A percentile compares a stretch with the other conserved stretches of the same genome.
Evolutionary conservation across 257 asterid species (phyloP).

Genomic region (Lavandula angustifolia): DNA sequence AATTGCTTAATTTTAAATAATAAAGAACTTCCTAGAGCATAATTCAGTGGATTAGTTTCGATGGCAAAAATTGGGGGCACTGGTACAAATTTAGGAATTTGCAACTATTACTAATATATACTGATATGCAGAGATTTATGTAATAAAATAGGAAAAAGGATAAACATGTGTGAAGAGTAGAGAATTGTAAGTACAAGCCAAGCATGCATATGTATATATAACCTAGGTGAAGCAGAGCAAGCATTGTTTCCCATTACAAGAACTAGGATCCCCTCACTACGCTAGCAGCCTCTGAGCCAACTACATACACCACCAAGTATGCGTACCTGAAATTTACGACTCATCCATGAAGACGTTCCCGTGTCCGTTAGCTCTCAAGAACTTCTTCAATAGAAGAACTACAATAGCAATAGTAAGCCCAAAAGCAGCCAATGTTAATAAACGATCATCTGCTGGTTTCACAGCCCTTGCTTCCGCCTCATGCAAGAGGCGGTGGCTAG

Average conservation of each 20-base stretch:
- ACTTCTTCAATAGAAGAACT: conserved; percentile 81
- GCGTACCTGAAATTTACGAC: conserved; percentile 40
- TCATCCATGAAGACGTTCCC: conserved; percentile 71
- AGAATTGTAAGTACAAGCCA: too few relatives aligned
- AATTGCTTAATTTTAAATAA: too few relatives aligned
- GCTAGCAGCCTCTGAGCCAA: conserved; percentile 22
- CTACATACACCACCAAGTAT: conserved; percentile 1
- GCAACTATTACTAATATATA: too few relatives aligned
- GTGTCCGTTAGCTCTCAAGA: conserved; percentile 76
- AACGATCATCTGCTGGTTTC: conserved; percentile 63
- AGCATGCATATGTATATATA: too few relatives aligned
- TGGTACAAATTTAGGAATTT: too few relatives aligned
- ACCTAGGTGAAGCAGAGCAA: not conserved
- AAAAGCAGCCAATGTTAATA: conserved; percentile 83
- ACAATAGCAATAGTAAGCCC: conserved; percentile 79
- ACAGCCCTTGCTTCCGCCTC: conserved; percentile 45
- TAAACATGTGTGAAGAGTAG: too few relatives aligned
- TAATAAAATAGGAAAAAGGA: too few relatives aligned
- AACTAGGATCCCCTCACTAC: not conserved
- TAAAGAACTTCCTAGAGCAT: too few relatives aligned
- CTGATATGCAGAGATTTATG: too few relatives aligned
- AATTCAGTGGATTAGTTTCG: too few relatives aligned
- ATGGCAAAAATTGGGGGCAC: too few relatives aligned
- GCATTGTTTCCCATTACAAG: conserved; percentile 2
- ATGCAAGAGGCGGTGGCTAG: conserved; percentile 39